Conservation (phyloP, 768 basidiomycete species). For the Suillus subaureus region DNA sequence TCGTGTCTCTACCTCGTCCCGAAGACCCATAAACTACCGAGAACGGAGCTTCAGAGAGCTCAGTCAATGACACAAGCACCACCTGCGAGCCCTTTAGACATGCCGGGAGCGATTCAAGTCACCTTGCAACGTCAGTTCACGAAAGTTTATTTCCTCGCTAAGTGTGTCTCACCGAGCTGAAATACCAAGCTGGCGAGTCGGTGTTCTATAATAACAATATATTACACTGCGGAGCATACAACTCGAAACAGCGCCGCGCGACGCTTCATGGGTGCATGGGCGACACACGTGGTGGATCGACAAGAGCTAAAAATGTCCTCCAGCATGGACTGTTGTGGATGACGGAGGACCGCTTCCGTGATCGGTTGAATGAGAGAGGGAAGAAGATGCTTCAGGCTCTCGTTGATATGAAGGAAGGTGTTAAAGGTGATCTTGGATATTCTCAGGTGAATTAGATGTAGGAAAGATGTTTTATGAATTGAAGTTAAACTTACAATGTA, state of each 20-base stretch:
- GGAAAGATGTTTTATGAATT: background rate
- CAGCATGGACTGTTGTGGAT: slow-evolving; percentile 79
- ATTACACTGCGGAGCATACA: slow-evolving; percentile 72
- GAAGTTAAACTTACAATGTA: background rate
- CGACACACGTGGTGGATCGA: slow-evolving; percentile 58
- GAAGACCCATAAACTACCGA: slow-evolving; percentile 57
- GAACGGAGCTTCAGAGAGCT: slow-evolving; percentile 59
- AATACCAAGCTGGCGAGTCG: slow-evolving; percentile 61
- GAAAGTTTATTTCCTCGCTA: too few species aligned
- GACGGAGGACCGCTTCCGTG: slow-evolving; percentile 50
- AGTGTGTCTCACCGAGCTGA: background rate
- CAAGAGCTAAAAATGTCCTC: slow-evolving; percentile 70
- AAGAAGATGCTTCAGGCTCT: slow-evolving; percentile 62
- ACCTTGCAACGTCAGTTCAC: slow-evolving; percentile 51
- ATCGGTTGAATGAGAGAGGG: slow-evolving; percentile 47
- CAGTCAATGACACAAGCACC: slow-evolving; percentile 54
- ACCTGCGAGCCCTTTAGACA: slow-evolving; percentile 59
- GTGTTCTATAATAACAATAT: slow-evolving; percentile 84
- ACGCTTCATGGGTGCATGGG: slow-evolving; percentile 76
- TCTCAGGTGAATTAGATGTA: slow-evolving; percentile 31
- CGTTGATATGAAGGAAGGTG: slow-evolving; percentile 49
- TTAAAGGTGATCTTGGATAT: slow-evolving; percentile 50
- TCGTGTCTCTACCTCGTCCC: slow-evolving; percentile 74
- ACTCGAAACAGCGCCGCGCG: slow-evolving; percentile 47
- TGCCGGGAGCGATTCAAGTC: slow-evolving; percentile 68